Evolutionary conservation across 768 basidiomycete genomes (phyloP), one percentile per base, ranked within the genome.

Genomic region (Lentinula edodes): DNA sequence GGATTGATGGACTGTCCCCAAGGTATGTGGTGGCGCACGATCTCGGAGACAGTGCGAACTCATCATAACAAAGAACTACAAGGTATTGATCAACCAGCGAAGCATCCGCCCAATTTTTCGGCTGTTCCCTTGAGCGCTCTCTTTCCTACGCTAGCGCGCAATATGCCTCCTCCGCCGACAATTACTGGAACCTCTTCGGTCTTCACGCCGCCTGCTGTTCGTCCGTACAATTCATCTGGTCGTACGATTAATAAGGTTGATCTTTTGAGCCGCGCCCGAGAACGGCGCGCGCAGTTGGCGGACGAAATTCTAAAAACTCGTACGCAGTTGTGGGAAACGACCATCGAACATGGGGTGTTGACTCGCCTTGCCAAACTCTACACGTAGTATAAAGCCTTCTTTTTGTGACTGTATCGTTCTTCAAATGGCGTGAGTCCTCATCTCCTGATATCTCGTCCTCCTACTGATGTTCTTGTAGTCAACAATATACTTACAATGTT

Each of bases 301-400:
- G 73, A 72, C 9, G 85, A 88, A 72, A 72, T 91, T 50, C 79
- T 85, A 53, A 75, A 74, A 58, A 82, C 85, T 23, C 87, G 87
- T 67, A 76, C 83, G 34, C 84, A 87, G 67, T 71, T 91, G 61
- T 91, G 90, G 90, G 88, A 90, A 73, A 76, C 76, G 51, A 78
- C 77, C 23, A 74, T 85, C 45, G 84, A 85, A 68, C 74, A 77
- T 53, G 82, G 82, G 13, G 79, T 80, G 46, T 68, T 83, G 62
- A 72, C 72, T 43, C 72, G 77, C 56, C 62, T 82, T 28, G 66
- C 63, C 58, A 76, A 72, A 68, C 72, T 75, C 55, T 65, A 66
- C 45, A 65, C 55, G 15, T 56, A n/a, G 23, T 4, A 23, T 23
- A 23, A 23, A 28, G 28, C 28, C 28, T 28, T 28, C 28, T 28